Conservation (phyloP, 495 filamentous ascomycete genomes). For the Cladorrhinum samala region DNA sequence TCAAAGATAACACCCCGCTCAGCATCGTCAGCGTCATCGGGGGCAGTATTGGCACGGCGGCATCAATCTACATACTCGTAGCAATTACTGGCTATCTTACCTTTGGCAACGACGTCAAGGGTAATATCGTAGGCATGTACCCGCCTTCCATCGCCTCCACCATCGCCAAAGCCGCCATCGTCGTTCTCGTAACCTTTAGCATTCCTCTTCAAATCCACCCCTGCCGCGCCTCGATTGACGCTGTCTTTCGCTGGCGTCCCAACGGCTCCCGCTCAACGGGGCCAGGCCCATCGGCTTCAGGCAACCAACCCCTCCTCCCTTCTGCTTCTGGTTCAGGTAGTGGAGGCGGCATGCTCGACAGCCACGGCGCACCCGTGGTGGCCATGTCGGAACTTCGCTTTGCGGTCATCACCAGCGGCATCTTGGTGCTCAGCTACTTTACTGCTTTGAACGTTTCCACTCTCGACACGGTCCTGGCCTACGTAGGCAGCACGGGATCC, state of each 20-base stretch:
- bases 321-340: conserved; percentile 14
- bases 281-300: conserved; percentile 21
- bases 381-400: conserved; percentile 82
- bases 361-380: conserved; percentile 35
- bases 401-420: conserved; percentile 77
- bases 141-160: conserved; percentile 74
- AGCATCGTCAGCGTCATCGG: conserved; percentile 75
- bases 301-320: conserved; percentile 39
- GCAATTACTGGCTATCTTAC: conserved; percentile 93
- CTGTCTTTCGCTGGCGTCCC: conserved; percentile 87
- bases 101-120: conserved; percentile 77
- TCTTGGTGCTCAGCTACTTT: conserved; percentile 77
- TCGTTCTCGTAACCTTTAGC: conserved; percentile 93
- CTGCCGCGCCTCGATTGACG: conserved; percentile 87
- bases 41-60: conserved; percentile 76
- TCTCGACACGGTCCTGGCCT: conserved; percentile 84
- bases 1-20: conserved; percentile 69
- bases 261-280: conserved; percentile 68
- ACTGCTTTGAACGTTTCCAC: conserved; percentile 87
- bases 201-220: conserved; percentile 95
- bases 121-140: conserved; percentile 94
- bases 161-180: conserved; percentile 90
- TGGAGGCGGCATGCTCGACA: conserved; percentile 20
- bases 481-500: conserved; percentile 89
- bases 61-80: conserved; percentile 77